phyloP scores from a whole-genome alignment of 2,329 filamentous ascomycete genomes.

The Sporothrix brasiliensis region DNA sequence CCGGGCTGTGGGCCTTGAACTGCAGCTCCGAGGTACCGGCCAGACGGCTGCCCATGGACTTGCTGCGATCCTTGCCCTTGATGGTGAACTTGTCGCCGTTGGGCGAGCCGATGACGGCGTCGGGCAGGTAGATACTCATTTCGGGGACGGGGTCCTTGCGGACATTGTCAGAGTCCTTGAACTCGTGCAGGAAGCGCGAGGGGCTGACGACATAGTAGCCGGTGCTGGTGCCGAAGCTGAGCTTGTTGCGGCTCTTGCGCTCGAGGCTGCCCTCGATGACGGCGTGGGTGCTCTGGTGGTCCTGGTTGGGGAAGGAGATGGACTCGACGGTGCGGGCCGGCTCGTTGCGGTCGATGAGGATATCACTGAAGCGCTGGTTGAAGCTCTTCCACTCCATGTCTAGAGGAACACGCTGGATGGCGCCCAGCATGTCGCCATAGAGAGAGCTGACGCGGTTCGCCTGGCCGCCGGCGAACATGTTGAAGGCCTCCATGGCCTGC shows the following conservation, averaged over 20 bases:
- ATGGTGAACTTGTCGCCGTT: slow-evolving; percentile 86
- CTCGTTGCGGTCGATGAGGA: slow-evolving; percentile 76
- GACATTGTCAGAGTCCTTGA: slow-evolving; percentile 82
- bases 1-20: slow-evolving; percentile 83
- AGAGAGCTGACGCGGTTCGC: slow-evolving; percentile 78
- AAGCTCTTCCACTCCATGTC: slow-evolving; percentile 96
- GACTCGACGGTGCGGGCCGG: slow-evolving; percentile 72
- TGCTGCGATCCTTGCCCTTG: slow-evolving; percentile 90
- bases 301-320: slow-evolving; percentile 85
- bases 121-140: slow-evolving; percentile 86
- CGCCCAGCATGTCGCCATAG: slow-evolving; percentile 81
- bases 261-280: slow-evolving; percentile 87
- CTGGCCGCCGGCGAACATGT: slow-evolving; percentile 76
- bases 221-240: slow-evolving; percentile 73
- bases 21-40: slow-evolving; percentile 75
- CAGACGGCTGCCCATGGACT: slow-evolving; percentile 78
- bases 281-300: slow-evolving; percentile 76
- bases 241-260: slow-evolving; percentile 86
- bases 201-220: slow-evolving; percentile 91
- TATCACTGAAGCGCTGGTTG: slow-evolving; percentile 66
- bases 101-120: slow-evolving; percentile 74
- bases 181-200: slow-evolving; percentile 88
- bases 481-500: slow-evolving; percentile 79
- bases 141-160: slow-evolving; percentile 78
- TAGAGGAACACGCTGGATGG: slow-evolving; percentile 73